Evolutionary conservation across 177 flowering plant species (phyloP).

Genomic region (Vitis hybrid): DNA sequence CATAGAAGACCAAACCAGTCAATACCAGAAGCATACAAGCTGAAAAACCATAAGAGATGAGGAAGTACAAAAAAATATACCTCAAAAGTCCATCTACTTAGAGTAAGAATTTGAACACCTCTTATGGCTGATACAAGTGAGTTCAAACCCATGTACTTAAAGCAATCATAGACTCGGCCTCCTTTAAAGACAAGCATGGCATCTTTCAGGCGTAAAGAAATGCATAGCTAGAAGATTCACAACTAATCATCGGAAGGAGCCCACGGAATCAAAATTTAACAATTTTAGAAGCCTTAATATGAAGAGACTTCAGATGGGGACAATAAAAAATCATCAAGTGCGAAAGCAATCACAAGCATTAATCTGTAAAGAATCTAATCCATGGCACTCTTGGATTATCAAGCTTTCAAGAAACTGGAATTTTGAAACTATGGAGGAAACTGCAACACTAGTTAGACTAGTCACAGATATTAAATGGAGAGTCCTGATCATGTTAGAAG

Average conservation of each 20-base stretch:
- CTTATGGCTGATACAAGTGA: slow-evolving; percentile 12
- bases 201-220: slow-evolving; percentile 20
- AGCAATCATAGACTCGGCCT: slow-evolving; percentile 14
- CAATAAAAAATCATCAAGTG: slow-evolving; percentile 22
- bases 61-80: slow-evolving; percentile 4
- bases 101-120: slow-evolving; percentile 20
- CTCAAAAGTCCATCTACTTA: slow-evolving; percentile 32
- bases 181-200: slow-evolving; percentile 25
- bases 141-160: slow-evolving; percentile 9
- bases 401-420: slow-evolving; percentile 23
- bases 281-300: slow-evolving; percentile 15
- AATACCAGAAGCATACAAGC: too few species aligned
- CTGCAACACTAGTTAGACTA: slow-evolving; percentile 14
- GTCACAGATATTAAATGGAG: slow-evolving; percentile 24
- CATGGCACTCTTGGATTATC: slow-evolving; percentile 21
- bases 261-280: slow-evolving; percentile 18
- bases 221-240: slow-evolving; percentile 7
- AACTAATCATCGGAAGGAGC: slow-evolving; percentile 15
- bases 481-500: slow-evolving; percentile 14
- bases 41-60: too few species aligned
- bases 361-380: slow-evolving; percentile 15
- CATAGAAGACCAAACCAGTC: too few species aligned
- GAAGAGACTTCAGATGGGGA: slow-evolving; percentile 14
- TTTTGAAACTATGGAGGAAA: slow-evolving; percentile 18
- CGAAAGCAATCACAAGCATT: slow-evolving; percentile 7